Conservation (phyloP, 1,284 basidiomycete species). For the Ustilago sp. region DNA sequence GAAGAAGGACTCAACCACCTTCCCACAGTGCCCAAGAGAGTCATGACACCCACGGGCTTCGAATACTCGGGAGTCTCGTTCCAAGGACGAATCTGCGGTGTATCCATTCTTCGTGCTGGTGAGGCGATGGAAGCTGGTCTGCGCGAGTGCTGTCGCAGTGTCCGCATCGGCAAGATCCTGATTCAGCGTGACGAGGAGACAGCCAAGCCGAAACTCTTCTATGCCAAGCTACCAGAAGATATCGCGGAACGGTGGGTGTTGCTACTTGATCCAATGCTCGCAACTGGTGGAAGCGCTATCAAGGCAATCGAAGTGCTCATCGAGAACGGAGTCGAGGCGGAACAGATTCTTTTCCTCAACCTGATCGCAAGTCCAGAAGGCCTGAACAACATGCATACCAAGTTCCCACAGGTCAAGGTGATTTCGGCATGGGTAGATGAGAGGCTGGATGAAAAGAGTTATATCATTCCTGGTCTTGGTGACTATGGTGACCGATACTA, state of each 20-base stretch:
- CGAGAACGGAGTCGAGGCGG: constrained; percentile 80
- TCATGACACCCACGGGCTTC: constrained; percentile 74
- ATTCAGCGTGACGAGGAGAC: constrained; percentile 67
- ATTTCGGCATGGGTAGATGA: constrained; percentile 96
- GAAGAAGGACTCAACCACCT: constrained; percentile 91
- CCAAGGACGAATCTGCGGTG: constrained; percentile 65
- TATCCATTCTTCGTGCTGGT: constrained; percentile 70
- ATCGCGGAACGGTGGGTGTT: constrained; percentile 91
- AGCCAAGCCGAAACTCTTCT: constrained; percentile 70
- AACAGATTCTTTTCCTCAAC: constrained; percentile 96
- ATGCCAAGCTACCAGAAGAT: constrained; percentile 87
- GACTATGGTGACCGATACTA: constrained; percentile 68
- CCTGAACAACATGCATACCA: constrained; percentile 81
- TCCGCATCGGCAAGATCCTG: constrained; percentile 71
- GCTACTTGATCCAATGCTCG: constrained; percentile 94
- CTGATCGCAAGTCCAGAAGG: constrained; percentile 94
- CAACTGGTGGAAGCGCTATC: constrained; percentile 96
- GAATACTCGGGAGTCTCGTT: constrained; percentile 73
- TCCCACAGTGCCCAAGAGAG: constrained; percentile 72
- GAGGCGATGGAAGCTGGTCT: constrained; percentile 76
- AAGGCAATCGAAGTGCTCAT: constrained; percentile 95
- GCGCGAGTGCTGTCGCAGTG: constrained; percentile 82
- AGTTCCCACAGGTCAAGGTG: constrained; percentile 84
- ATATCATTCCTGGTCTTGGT: constrained; percentile 67
- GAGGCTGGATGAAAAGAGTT: constrained; percentile 82